Evolutionary conservation across 768 basidiomycete species (phyloP), one percentile per base, ranked within the genome.

Genomic region (Suillus subluteus): DNA sequence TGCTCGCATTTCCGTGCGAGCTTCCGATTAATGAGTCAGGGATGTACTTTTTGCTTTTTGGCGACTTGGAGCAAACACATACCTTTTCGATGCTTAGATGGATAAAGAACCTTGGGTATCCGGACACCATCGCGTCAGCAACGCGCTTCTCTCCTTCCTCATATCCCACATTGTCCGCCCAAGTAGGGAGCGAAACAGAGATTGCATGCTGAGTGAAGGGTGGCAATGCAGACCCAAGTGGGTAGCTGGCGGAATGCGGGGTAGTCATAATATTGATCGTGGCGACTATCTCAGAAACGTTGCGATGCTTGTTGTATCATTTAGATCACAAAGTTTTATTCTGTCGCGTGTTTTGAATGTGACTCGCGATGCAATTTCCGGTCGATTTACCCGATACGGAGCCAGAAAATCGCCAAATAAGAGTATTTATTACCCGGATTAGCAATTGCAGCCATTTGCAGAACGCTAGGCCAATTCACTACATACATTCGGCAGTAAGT

Each of bases 61-160:
- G 23, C 62, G 26, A 11, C 12, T 32, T 23, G 55, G 56, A 63
- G 13, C n/a, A 58, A 23, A 30, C 13, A 78, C 85, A 69, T 73
- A 95, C 97, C 83, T 94, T 93, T 73, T 87, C 86, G 50, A 98
- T 95, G 68, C 84, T 90, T 37, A 87, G 79, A 76, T 98, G 93
- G 63, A 98, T 91, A 78, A 97, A 98, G 79, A 99, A 99, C 62
- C 97, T 82, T 0, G 97, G 97, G 74, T 99, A 99, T 6, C 96
- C 97, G 4, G 89, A 86, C 50, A 92, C 86, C 96, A 97, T 94
- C 7, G 79, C 81, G 65, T 91, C 85, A 1, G 92, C 73, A 6
- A 98, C 88, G 44, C 95, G 83, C 70, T 90, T 87, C 11, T 92
- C 89, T 21, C 94, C 94, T 72, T 95, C 91, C 77, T 98, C 97